Conservation (phyloP, 2,329 filamentous ascomycete genomes). For the Cercospora zeae-maydis region DNA sequence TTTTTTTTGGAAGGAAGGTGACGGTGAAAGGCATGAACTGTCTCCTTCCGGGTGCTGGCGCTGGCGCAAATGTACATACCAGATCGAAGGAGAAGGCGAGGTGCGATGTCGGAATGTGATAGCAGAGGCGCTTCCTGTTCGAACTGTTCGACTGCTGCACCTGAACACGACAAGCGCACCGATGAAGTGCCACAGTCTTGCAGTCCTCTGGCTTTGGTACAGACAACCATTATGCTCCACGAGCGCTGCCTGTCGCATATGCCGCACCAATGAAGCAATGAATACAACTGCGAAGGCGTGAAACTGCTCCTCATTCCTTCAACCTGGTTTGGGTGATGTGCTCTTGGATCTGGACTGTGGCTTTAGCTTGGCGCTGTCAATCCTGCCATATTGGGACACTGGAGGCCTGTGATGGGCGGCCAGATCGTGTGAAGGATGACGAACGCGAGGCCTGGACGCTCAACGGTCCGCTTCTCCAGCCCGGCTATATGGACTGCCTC, state of each 20-base stretch:
- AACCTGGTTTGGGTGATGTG: not conserved
- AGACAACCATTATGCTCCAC: too few relatives aligned
- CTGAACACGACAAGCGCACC: too few relatives aligned
- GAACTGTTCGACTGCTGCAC: not conserved
- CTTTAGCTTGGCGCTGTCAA: not conserved
- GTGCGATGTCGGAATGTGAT: not conserved
- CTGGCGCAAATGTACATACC: not conserved
- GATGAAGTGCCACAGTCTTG: too few relatives aligned
- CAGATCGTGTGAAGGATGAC: not conserved
- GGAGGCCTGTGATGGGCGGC: not conserved
- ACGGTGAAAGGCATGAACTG: not conserved
- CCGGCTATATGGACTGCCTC: not conserved
- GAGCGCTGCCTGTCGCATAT: too few relatives aligned
- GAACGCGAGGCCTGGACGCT: not conserved
- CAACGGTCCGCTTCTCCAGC: not conserved
- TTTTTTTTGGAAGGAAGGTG: not conserved
- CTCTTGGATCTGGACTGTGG: not conserved
- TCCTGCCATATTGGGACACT: not conserved
- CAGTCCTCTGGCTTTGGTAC: too few relatives aligned
- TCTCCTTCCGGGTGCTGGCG: not conserved
- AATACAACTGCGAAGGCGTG: too few relatives aligned
- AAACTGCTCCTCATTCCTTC: too few relatives aligned
- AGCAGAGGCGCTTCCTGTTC: not conserved
- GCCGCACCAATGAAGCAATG: too few relatives aligned
- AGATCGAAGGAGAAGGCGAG: not conserved